Percentiles rank a stretch among this genome's conserved stretches.
Evolutionary conservation across 768 basidiomycete genomes (phyloP).

Genomic region (Nidula microcarpa): DNA sequence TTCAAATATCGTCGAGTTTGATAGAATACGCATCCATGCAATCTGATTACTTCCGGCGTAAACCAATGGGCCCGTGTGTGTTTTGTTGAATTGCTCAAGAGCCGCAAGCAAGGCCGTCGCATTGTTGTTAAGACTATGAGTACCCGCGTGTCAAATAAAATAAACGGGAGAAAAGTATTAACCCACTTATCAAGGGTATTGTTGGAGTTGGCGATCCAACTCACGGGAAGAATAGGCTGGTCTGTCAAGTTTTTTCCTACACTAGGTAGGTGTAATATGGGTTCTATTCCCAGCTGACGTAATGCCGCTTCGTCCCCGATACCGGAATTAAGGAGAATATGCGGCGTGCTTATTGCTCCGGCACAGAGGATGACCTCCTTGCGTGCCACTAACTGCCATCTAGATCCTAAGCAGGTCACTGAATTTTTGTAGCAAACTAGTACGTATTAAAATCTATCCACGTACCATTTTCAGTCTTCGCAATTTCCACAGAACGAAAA

Average conservation of each 20-base stretch:
- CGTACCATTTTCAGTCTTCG: neutral
- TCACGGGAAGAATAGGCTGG: conserved; percentile 12
- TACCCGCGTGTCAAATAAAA: neutral
- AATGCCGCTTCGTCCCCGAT: conserved; percentile 17
- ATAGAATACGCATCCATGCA: conserved; percentile 24
- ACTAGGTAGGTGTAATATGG: conserved; percentile 14
- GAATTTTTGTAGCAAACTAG: neutral
- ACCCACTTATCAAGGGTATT: neutral
- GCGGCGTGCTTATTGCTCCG: conserved; percentile 22
- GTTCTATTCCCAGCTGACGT: conserved; percentile 6
- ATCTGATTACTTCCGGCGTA: conserved; percentile 23
- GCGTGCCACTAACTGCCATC: neutral
- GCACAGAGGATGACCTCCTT: conserved; percentile 28
- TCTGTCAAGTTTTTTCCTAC: conserved; percentile 19
- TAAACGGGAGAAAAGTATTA: neutral
- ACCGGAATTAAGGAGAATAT: conserved; percentile 19
- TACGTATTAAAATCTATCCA: neutral
- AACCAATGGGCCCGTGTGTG: conserved; percentile 21
- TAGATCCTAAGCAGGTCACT: neutral
- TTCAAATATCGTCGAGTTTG: conserved; percentile 17
- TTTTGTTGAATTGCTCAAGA: conserved; percentile 20
- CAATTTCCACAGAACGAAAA: conserved; percentile 1
- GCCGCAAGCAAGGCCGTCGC: neutral
- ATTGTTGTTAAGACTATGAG: no score
- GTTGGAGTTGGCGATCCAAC: conserved; percentile 9